A percentile compares a stretch with the other conserved stretches of the same genome.
Conservation (phyloP, 768 basidiomycete genomes). For the Trametes cubensis region DNA sequence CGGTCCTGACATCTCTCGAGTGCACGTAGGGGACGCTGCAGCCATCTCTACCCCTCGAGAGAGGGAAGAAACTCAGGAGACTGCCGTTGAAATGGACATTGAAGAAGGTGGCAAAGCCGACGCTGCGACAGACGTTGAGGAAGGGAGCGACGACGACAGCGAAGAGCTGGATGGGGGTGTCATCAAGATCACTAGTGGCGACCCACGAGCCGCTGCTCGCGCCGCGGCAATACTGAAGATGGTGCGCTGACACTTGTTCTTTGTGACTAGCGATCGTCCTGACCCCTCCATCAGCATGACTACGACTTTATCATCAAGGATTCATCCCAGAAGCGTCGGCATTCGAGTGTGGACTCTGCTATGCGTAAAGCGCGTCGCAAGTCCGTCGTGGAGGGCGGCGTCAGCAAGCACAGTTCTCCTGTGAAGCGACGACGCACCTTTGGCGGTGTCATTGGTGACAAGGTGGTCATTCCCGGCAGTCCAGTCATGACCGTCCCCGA, state of each 20-base stretch:
- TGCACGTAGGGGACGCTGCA: neutral
- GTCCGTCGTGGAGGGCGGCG: constrained; percentile 35
- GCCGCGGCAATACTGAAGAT: constrained; percentile 93
- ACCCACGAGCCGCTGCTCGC: constrained; percentile 84
- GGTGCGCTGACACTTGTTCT: constrained; percentile 45
- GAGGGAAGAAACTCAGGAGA: constrained; percentile 18
- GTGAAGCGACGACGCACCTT: constrained; percentile 33
- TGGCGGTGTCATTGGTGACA: constrained; percentile 49
- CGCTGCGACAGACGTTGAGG: constrained; percentile 29
- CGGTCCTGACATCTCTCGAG: neutral
- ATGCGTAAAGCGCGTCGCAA: constrained; percentile 39
- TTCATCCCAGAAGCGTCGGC: constrained; percentile 21
- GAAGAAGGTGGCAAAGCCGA: constrained; percentile 16
- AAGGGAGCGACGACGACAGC: constrained; percentile 29
- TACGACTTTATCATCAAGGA: constrained; percentile 78
- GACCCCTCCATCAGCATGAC: constrained; percentile 60
- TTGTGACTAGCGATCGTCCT: neutral
- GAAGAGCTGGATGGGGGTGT: constrained; percentile 56
- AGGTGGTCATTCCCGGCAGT: constrained; percentile 57
- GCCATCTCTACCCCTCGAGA: neutral
- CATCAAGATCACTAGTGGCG: constrained; percentile 82
- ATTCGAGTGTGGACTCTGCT: constrained; percentile 24
- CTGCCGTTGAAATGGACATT: constrained; percentile 22
- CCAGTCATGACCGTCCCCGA: constrained; percentile 56
- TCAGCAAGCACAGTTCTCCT: constrained; percentile 31